Evolutionary conservation across 2,329 filamentous ascomycete species (phyloP).

Genomic region (Alternaria triticina): DNA sequence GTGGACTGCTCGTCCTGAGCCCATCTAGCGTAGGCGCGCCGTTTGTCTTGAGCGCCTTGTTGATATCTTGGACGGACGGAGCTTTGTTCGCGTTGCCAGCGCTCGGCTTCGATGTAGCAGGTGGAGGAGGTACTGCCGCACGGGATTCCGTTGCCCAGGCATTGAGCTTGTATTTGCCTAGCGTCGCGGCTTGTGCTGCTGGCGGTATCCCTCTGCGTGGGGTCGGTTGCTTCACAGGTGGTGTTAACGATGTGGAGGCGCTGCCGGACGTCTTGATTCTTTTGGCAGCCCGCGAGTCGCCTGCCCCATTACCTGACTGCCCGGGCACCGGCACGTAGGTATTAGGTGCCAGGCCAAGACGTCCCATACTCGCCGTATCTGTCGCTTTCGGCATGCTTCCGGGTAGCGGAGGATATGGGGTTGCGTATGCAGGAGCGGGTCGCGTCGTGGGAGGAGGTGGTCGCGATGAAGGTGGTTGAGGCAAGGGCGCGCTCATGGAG

Average conservation of each 20-base stretch:
- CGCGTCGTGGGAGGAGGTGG: neutral
- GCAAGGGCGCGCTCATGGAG: slow-evolving; percentile 1
- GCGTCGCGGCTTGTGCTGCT: neutral
- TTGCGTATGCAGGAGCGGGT: neutral
- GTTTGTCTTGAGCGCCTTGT: slow-evolving; percentile 24
- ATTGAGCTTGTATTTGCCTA: neutral
- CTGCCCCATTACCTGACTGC: neutral
- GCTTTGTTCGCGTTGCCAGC: slow-evolving; percentile 8
- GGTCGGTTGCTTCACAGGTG: neutral
- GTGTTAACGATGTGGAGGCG: neutral
- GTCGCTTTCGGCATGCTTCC: neutral
- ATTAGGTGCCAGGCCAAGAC: neutral
- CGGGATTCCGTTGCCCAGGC: neutral
- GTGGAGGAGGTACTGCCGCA: neutral
- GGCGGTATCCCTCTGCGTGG: neutral
- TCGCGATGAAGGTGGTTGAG: neutral
- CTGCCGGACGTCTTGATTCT: slow-evolving; percentile 27
- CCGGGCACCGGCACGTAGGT: slow-evolving; percentile 3
- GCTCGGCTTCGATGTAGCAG: neutral
- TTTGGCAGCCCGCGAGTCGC: slow-evolving; percentile 20
- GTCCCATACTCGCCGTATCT: neutral
- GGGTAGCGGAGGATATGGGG: neutral
- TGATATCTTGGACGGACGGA: slow-evolving; percentile 30
- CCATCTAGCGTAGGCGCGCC: slow-evolving; percentile 3
- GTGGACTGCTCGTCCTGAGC: slow-evolving; percentile 1